phyloP scores from a whole-genome alignment of 2,329 filamentous ascomycete species.

The Neurospora crassa region DNA sequence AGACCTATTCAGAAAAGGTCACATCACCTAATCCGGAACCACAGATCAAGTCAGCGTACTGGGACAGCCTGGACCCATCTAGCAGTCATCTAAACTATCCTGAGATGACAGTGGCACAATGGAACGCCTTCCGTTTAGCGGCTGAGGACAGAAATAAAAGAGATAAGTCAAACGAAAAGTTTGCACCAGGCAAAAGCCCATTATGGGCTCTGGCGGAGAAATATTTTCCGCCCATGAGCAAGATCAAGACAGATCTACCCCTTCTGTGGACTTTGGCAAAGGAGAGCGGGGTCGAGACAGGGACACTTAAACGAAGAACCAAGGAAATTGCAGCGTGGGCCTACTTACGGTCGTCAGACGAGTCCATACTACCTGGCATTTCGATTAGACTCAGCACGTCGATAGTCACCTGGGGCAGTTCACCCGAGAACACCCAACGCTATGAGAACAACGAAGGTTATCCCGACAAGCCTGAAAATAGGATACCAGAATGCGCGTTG shows the following conservation, averaged over 20 bases:
- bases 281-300: background rate
- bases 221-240: conserved; percentile 39
- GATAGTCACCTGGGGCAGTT: conserved; percentile 70
- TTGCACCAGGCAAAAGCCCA: conserved; percentile 39
- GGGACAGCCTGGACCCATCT: conserved; percentile 41
- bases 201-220: conserved; percentile 50
- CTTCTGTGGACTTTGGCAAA: background rate
- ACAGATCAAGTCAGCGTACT: conserved; percentile 42
- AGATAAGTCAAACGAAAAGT: conserved; percentile 44
- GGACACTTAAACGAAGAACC: background rate
- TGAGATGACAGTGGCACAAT: conserved; percentile 52
- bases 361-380: conserved; percentile 38
- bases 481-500: conserved; percentile 74
- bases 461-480: conserved; percentile 44
- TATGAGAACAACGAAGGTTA: conserved; percentile 66
- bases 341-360: background rate
- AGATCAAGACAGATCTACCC: background rate
- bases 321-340: background rate
- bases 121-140: conserved; percentile 43
- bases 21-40: conserved; percentile 29
- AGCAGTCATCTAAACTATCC: conserved; percentile 56
- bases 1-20: conserved; percentile 40
- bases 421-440: conserved; percentile 54
- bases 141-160: conserved; percentile 40
- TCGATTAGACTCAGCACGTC: conserved; percentile 57